A percentile compares a stretch with the other conserved stretches of the same genome.
Evolutionary conservation across 2,329 filamentous ascomycete genomes (phyloP).

Genomic region (Clarireedia hainanense): DNA sequence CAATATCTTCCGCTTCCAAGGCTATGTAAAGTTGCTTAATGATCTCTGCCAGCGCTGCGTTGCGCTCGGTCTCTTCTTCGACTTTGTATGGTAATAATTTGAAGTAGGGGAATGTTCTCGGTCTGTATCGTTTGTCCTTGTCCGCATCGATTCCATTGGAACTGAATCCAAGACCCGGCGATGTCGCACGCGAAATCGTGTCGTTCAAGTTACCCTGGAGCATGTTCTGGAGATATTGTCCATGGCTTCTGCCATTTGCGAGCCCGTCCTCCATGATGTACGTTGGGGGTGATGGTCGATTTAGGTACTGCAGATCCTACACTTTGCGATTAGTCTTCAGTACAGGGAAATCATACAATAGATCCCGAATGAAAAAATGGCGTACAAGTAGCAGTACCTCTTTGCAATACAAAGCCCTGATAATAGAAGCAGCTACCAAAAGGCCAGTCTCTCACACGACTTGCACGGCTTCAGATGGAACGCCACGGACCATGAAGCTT

Average conservation of each 20-base stretch:
- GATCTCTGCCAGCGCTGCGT: slow-evolving; percentile 76
- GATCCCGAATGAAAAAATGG: background rate
- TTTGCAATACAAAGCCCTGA: slow-evolving; percentile 1
- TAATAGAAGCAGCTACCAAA: background rate
- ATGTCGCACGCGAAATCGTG: slow-evolving; percentile 77
- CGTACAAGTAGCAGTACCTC: slow-evolving; percentile 5
- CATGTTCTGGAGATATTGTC: slow-evolving; percentile 22
- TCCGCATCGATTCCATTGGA: slow-evolving; percentile 42
- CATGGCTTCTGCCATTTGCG: slow-evolving; percentile 25
- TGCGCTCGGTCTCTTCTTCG: slow-evolving; percentile 71
- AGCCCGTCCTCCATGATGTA: slow-evolving; percentile 25
- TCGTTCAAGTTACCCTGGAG: slow-evolving; percentile 37
- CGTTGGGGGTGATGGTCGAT: slow-evolving; percentile 1
- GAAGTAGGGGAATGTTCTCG: slow-evolving; percentile 90
- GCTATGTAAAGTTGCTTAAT: slow-evolving; percentile 90
- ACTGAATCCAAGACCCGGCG: slow-evolving; percentile 59
- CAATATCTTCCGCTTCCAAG: slow-evolving; percentile 87
- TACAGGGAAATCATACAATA: background rate
- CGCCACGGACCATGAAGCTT: background rate
- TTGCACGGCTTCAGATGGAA: background rate
- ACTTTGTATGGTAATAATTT: slow-evolving; percentile 81
- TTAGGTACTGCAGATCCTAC: background rate
- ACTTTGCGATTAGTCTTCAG: too few species aligned
- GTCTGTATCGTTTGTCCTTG: slow-evolving; percentile 60
- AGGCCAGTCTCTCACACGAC: background rate